Evolutionary conservation across 352 stramenopile genomes (phyloP).

Genomic region (Pythium dissimile): DNA sequence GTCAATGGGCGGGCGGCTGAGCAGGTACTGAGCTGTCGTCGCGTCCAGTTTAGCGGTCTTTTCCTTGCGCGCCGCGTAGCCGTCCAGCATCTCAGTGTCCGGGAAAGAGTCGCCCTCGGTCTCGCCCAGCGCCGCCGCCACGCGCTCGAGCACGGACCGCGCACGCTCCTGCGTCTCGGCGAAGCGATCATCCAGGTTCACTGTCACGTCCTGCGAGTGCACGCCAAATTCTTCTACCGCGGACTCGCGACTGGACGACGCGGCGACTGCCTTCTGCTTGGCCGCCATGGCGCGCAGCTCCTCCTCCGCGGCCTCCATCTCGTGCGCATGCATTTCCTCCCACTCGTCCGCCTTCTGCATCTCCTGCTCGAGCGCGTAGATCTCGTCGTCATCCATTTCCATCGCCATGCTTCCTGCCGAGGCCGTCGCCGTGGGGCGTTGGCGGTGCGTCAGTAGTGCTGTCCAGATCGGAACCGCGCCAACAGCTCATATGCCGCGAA

Average conservation of each 20-base stretch:
- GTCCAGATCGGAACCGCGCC: not conserved
- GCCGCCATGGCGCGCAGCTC: constrained; percentile 54
- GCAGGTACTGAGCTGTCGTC: constrained; percentile 42
- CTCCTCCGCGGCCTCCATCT: constrained; percentile 77
- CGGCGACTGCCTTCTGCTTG: not conserved
- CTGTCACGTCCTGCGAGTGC: constrained; percentile 2
- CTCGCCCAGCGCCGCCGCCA: constrained; percentile 54
- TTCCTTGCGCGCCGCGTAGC: constrained; percentile 24
- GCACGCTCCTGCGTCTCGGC: constrained; percentile 42
- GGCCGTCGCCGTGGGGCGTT: not conserved
- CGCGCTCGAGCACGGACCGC: constrained; percentile 59
- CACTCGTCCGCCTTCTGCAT: constrained; percentile 76
- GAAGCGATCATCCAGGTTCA: constrained; percentile 26
- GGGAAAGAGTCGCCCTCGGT: constrained; percentile 32
- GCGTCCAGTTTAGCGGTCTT: constrained; percentile 31
- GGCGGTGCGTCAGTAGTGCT: no score
- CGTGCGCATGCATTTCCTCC: constrained; percentile 75
- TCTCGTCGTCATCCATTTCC: constrained; percentile 60
- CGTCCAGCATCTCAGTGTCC: constrained; percentile 30
- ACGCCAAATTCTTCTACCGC: not conserved
- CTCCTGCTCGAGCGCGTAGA: constrained; percentile 80
- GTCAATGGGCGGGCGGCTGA: constrained; percentile 57
- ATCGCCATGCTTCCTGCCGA: constrained; percentile 7
- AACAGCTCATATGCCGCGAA: constrained; percentile 27
- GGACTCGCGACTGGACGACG: no score